phyloP scores from a whole-genome alignment of 495 filamentous ascomycete species.

The Chaetomium tenue region DNA sequence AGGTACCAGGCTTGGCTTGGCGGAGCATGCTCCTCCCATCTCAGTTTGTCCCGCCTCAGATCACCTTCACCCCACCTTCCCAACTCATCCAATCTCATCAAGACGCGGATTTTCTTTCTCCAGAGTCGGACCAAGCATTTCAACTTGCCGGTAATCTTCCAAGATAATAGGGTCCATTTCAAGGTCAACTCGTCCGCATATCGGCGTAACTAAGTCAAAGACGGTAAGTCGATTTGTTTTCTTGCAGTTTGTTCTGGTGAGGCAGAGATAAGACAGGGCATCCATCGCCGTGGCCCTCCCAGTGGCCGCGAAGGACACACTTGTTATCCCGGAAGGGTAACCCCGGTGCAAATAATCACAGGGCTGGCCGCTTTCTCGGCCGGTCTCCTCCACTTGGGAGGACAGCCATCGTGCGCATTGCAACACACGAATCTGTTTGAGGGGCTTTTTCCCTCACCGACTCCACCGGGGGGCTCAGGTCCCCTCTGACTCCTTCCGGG shows the following conservation, averaged over 20 bases:
- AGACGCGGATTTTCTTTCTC: not conserved
- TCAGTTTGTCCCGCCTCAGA: not conserved
- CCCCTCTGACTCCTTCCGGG: slow-evolving; percentile 29
- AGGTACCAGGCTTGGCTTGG: too few species aligned
- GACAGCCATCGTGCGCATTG: slow-evolving; percentile 8
- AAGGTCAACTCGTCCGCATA: not conserved
- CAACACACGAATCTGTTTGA: slow-evolving; percentile 5
- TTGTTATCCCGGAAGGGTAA: slow-evolving; percentile 22
- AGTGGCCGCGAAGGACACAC: not conserved
- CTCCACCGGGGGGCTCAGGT: slow-evolving; percentile 28
- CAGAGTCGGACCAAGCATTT: not conserved
- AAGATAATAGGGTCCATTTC: not conserved
- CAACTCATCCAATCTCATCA: not conserved
- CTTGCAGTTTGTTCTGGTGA: not conserved
- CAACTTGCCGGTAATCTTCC: too few species aligned
- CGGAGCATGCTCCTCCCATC: not conserved
- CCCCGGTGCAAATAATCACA: slow-evolving; percentile 5
- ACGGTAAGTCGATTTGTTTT: not conserved
- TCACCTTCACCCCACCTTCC: slow-evolving; percentile 14
- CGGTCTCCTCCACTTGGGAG: slow-evolving; percentile 13
- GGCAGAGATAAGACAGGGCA: slow-evolving; percentile 19
- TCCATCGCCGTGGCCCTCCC: not conserved
- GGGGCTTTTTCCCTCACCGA: slow-evolving; percentile 27
- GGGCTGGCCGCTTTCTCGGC: slow-evolving; percentile 10
- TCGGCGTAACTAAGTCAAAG: too few species aligned